Evolutionary conservation across 306 rosid genomes (phyloP).

Genomic region (Hippophae rhamnoides): DNA sequence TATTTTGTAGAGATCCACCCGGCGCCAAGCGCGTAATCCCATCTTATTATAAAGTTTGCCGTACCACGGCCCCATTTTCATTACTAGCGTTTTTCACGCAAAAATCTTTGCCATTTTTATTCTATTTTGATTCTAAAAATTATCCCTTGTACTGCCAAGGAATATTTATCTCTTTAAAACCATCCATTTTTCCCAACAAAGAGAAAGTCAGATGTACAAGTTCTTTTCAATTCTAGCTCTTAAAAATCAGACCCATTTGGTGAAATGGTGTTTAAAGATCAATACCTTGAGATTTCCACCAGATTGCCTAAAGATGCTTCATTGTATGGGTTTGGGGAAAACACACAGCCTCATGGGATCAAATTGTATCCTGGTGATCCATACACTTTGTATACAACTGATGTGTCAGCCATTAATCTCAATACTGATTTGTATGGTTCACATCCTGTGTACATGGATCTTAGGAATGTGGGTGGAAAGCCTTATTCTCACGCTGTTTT

Average conservation of each 20-base stretch:
- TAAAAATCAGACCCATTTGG: constrained; percentile 46
- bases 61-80: too few species aligned
- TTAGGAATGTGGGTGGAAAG: constrained; percentile 49
- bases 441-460: constrained; percentile 88
- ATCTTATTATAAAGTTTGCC: too few species aligned
- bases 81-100: too few species aligned
- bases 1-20: too few species aligned
- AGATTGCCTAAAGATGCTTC: constrained; percentile 66
- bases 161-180: too few species aligned
- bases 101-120: too few species aligned
- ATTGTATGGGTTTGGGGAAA: constrained; percentile 80
- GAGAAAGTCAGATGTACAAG: constrained; percentile 71
- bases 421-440: constrained; percentile 89
- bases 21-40: too few species aligned
- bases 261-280: constrained; percentile 72
- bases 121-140: too few species aligned
- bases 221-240: constrained; percentile 54
- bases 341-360: constrained; percentile 85
- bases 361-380: constrained; percentile 71
- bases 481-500: constrained; percentile 70
- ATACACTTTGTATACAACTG: constrained; percentile 74
- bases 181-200: too few species aligned
- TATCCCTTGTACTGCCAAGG: too few species aligned
- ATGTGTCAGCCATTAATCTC: constrained; percentile 71
- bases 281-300: constrained; percentile 84